Evolutionary conservation across 202 grass and related monocot genomes (phyloP), one percentile per base, ranked within the genome.

Genomic region (Setaria italica): DNA sequence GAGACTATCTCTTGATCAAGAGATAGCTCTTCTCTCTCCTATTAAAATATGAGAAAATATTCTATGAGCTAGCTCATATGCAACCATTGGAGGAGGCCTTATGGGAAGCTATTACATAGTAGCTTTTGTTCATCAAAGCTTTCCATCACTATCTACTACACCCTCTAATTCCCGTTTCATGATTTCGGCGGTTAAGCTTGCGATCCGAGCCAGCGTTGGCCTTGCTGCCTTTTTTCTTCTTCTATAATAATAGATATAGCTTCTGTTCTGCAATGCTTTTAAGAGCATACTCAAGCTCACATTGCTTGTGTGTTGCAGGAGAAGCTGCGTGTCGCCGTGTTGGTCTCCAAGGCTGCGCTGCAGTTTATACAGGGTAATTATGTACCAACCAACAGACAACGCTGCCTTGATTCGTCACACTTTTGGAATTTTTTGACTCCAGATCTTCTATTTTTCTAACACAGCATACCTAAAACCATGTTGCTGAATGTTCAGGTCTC

Each of bases 301-400:
- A 29, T 50, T 13, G 1, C 49, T 29, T 39, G 7, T 60, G 64
- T 87, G 50, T 88, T 17, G 37, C 96, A 99, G 96, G 96, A 99
- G 86, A 99, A 99, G 67, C 79, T 99, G 43, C 91, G 96, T 43
- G 90, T 99, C 48, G 96, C 96, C 41, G 93, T 99, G 34, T 80
- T 99, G 56, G 96, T 99, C 37, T 99, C 96, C 0, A 99, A 99
- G 89, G 96, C 96, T 11, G 96, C 96, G 33, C 88, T 99, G 51
- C 96, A 99, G 82, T 99, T 99, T 82, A 82, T 99, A 90, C 91
- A 99, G 16, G 94, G 96, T 96, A 86, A 86, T 56, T 62, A 33
- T 45, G n/a, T 33, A 21, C 37, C 13, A 17, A 74, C 37, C 13
- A 17, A 74, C 29, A 42, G 54, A 68, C 17, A 54, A 37, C 12